These are phyloP conservation scores for Cryomyces antarcticus DNA, from an alignment of 495 filamentous ascomycete genomes.

Conservation along the genomic window DNA sequence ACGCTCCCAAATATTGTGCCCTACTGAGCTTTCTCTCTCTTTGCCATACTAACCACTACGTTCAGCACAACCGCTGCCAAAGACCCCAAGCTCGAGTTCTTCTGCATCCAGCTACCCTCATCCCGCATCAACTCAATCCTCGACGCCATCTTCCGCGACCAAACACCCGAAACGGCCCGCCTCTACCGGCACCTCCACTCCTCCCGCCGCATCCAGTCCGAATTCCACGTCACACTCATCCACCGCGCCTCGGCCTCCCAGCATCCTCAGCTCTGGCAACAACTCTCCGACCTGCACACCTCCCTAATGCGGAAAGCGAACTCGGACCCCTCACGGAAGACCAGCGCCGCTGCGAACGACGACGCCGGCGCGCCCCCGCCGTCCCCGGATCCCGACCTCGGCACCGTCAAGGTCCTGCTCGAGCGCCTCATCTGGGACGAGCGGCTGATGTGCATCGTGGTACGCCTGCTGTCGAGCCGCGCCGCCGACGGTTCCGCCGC, in stretches of 20 bases:
- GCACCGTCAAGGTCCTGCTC: conserved; percentile 32
- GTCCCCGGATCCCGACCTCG: conserved; percentile 23
- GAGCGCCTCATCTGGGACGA: conserved; percentile 61
- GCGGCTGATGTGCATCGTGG: conserved; percentile 74
- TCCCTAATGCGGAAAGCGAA: conserved; percentile 9
- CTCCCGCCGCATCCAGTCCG: conserved; percentile 49
- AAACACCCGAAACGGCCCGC: conserved; percentile 27
- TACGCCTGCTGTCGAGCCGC: conserved; percentile 28
- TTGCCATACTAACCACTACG: not conserved
- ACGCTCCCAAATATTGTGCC: no score
- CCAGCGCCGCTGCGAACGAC: not conserved
- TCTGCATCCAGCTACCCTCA: conserved; percentile 44
- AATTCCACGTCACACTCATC: conserved; percentile 90
- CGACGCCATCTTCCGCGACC: conserved; percentile 41
- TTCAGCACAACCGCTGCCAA: conserved; percentile 5
- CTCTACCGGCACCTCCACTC: conserved; percentile 62
- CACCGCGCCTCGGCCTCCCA: conserved; percentile 44
- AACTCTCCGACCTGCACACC: conserved; percentile 26
- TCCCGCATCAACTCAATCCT: conserved; percentile 38
- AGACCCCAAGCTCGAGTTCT: conserved; percentile 56
- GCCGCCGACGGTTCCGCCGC: conserved; percentile 24
- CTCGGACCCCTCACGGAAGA: not conserved
- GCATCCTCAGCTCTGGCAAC: conserved; percentile 48
- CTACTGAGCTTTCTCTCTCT: not conserved
- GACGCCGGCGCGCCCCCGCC: not conserved